These are phyloP conservation scores for Phytophthora citrophthora DNA, from an alignment of 352 stramenopile species.

Conservation along the genomic window DNA sequence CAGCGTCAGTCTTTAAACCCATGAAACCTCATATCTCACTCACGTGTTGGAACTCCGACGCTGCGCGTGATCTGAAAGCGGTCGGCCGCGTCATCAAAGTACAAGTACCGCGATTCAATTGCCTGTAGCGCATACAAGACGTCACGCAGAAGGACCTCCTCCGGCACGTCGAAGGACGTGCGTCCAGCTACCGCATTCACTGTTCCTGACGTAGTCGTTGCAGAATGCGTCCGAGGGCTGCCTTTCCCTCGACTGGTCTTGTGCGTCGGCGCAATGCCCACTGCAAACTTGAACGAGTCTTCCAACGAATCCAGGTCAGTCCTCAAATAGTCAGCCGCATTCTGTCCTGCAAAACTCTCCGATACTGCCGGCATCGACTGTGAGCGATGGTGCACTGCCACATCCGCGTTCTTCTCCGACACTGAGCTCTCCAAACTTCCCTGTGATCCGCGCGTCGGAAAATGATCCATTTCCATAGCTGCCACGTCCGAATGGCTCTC, in stretches of 20 bases:
- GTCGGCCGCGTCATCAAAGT: constrained; percentile 78
- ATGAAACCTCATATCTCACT: constrained; percentile 20
- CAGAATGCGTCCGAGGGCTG: constrained; percentile 21
- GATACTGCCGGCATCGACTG: constrained; percentile 33
- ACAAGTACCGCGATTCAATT: constrained; percentile 92
- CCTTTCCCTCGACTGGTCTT: constrained; percentile 37
- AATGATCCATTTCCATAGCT: constrained; percentile 18
- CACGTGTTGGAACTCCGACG: constrained; percentile 81
- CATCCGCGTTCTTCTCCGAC: constrained; percentile 4
- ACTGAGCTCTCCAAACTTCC: constrained; percentile 19
- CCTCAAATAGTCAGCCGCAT: constrained; percentile 10
- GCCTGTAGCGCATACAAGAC: constrained; percentile 93
- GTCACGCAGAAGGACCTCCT: constrained; percentile 91
- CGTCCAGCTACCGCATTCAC: constrained; percentile 1
- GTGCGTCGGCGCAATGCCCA: constrained; percentile 60
- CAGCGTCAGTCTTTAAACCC: constrained; percentile 7
- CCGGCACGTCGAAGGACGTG: constrained; percentile 74
- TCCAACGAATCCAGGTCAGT: constrained; percentile 68
- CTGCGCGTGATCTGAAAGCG: constrained; percentile 84
- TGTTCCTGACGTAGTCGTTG: background rate
- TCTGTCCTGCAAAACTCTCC: constrained; percentile 18
- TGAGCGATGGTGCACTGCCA: constrained; percentile 24
- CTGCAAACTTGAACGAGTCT: constrained; percentile 81
- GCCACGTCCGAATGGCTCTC: constrained; percentile 9
- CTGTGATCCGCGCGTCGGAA: constrained; percentile 2